Evolutionary conservation across 345 rosid species (phyloP), one percentile per base, ranked within the genome.

Genomic region (Corchorus capsularis): DNA sequence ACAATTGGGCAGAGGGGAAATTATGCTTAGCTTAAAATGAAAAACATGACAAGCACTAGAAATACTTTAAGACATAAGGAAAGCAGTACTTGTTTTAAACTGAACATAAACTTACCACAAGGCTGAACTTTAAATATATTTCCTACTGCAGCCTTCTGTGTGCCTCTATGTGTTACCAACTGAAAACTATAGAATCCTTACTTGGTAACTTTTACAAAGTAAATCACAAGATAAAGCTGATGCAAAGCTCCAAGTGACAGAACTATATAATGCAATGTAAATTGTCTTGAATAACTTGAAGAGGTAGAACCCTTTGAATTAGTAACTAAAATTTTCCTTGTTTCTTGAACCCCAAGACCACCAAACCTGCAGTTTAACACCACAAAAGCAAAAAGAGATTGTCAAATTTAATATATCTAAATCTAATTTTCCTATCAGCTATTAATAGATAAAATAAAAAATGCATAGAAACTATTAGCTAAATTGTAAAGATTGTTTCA

Each of bases 71-170:
- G 62, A 62, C 62, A 59, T 34, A 70, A 47, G 10, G 27, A 49
- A 65, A 63, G 27, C 16, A 15, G 22, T 46, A 73, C 74, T 49
- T 65, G 71, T 72, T 27, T 70, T 78, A 72, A 77, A 77, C 75
- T 47, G 72, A 78, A 77, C 65, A 81, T 27, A 76, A 72, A 82
- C 95, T 86, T 85, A 88, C 93, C 90, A 67, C 75, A 10, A 75
- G 69, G 75, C 77, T 73, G 39, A 81, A 74, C 73, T 80, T 82
- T 81, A 75, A 55, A 82, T 69, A 78, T 72, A 65, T 70, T 75
- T 79, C 79, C 81, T 81, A 80, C 72, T 60, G 88, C 80, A 85
- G 80, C 75, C 87, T 85, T 85, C 86, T 78, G 89, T 78, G 89
- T 78, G 74, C 69, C 78, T 77, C 89, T 89, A 84, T 69, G 78